Conservation (phyloP, 768 basidiomycete genomes). For the Pleurotus platypus region DNA sequence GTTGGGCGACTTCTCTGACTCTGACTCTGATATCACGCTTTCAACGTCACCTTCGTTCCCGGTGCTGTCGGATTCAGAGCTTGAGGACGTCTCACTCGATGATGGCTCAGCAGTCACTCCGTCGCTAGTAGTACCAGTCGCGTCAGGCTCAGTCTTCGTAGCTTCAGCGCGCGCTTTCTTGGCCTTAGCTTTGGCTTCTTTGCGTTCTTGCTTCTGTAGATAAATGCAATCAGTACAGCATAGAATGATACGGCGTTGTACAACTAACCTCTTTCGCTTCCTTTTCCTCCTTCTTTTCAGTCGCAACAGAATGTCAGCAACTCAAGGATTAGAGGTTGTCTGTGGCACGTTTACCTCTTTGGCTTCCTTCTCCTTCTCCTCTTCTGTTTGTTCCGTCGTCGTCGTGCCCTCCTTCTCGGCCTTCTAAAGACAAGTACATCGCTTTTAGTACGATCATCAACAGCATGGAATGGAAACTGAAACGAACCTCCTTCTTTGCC, state of each 20-base stretch:
- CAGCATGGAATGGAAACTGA: background rate
- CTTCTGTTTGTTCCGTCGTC: slow-evolving; percentile 8
- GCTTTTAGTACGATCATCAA: background rate
- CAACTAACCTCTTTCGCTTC: slow-evolving; percentile 45
- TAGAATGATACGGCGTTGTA: background rate
- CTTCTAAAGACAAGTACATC: background rate
- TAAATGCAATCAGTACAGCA: slow-evolving; percentile 6
- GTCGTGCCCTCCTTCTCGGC: slow-evolving; percentile 1
- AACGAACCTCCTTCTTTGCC: slow-evolving; percentile 15
- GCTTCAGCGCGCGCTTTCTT: slow-evolving; percentile 40
- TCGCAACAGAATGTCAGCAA: background rate
- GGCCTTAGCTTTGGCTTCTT: slow-evolving; percentile 53
- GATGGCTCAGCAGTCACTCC: slow-evolving; percentile 15
- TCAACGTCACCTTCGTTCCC: slow-evolving; percentile 72
- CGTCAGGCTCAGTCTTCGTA: slow-evolving; percentile 27
- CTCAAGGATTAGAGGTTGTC: slow-evolving; percentile 2
- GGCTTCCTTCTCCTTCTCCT: slow-evolving; percentile 29
- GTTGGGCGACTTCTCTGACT: slow-evolving; percentile 41
- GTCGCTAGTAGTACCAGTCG: slow-evolving; percentile 20
- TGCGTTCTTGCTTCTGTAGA: slow-evolving; percentile 43
- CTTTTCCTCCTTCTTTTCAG: slow-evolving; percentile 44
- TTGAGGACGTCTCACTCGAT: slow-evolving; percentile 32
- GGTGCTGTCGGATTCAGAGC: slow-evolving; percentile 58
- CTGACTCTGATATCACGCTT: slow-evolving; percentile 74
- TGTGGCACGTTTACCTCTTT: slow-evolving; percentile 33